Conservation (phyloP, 305 asterid genomes). For the Vinca major region DNA sequence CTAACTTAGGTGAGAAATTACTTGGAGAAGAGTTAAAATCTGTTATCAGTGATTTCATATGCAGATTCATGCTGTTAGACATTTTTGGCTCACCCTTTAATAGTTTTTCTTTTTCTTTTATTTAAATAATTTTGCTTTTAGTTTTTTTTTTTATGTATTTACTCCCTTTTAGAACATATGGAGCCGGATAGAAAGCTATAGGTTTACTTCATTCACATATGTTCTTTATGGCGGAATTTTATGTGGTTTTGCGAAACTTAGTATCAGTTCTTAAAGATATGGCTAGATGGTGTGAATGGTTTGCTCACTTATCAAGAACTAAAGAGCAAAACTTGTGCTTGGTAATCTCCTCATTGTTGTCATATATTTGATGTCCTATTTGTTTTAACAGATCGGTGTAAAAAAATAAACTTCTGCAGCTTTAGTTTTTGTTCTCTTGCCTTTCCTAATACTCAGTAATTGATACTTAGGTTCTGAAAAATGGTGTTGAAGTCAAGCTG, state of each 20-base stretch:
- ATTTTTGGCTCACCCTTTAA: not conserved
- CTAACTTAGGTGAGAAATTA: not conserved
- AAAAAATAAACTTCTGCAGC: not conserved
- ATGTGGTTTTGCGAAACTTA: not conserved
- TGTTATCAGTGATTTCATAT: not conserved
- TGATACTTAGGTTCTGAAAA: constrained; percentile 62
- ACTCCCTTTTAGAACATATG: not conserved
- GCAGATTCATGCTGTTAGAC: not conserved
- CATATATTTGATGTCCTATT: not conserved
- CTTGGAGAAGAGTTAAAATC: not conserved
- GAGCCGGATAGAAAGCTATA: not conserved
- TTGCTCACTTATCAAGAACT: not conserved
- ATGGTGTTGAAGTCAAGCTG: constrained; percentile 93
- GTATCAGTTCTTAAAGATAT: not conserved
- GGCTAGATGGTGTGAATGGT: not conserved
- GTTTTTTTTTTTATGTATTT: not conserved
- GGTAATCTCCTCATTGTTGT: not conserved
- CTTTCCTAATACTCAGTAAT: not conserved
- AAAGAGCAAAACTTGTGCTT: not conserved
- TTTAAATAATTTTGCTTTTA: not conserved
- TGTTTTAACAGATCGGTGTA: not conserved
- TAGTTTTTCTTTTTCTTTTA: not conserved
- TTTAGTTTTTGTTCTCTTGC: not conserved
- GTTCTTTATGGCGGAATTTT: not conserved
- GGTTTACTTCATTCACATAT: not conserved